Evolutionary conservation across 2,329 filamentous ascomycete species (phyloP).

Genomic region (Penicillium freii): DNA sequence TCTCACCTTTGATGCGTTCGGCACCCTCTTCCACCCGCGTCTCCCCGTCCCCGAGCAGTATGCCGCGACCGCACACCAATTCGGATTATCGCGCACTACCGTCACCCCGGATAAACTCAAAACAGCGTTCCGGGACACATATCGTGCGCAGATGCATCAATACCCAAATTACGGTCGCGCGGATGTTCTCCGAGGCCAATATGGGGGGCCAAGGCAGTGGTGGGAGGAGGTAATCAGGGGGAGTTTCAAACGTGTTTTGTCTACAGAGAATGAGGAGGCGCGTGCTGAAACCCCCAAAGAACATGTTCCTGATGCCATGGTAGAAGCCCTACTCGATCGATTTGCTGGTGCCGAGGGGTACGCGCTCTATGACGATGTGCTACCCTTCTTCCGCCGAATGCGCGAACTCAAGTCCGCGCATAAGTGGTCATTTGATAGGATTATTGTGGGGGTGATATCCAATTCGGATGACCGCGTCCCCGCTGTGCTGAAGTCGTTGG

Average conservation of each 20-base stretch:
- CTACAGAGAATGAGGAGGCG: not conserved
- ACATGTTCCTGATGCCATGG: constrained; percentile 34
- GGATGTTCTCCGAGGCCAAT: constrained; percentile 34
- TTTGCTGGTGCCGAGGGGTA: constrained; percentile 45
- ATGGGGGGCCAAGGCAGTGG: constrained; percentile 44
- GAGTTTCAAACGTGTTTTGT: constrained; percentile 34
- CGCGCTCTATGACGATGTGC: constrained; percentile 41
- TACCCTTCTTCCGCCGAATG: constrained; percentile 37
- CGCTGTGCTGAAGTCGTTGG: constrained; percentile 40
- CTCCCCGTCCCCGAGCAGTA: constrained; percentile 43
- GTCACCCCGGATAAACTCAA: constrained; percentile 31
- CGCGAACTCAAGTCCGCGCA: constrained; percentile 12
- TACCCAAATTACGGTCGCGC: constrained; percentile 48
- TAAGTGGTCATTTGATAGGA: constrained; percentile 29
- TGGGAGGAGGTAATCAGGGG: constrained; percentile 45
- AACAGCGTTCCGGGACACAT: constrained; percentile 39
- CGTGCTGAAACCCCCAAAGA: not conserved
- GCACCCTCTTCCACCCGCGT: constrained; percentile 45
- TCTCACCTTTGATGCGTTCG: constrained; percentile 48
- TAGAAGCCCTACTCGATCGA: constrained; percentile 36
- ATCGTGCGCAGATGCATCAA: constrained; percentile 30
- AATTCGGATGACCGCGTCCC: constrained; percentile 49
- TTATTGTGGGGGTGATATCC: constrained; percentile 45
- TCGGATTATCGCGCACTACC: constrained; percentile 31
- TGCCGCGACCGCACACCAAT: constrained; percentile 37